These are phyloP conservation scores for Starmerella sirachaensis DNA, from an alignment of 805 yeast genomes.

Conservation along the genomic window DNA sequence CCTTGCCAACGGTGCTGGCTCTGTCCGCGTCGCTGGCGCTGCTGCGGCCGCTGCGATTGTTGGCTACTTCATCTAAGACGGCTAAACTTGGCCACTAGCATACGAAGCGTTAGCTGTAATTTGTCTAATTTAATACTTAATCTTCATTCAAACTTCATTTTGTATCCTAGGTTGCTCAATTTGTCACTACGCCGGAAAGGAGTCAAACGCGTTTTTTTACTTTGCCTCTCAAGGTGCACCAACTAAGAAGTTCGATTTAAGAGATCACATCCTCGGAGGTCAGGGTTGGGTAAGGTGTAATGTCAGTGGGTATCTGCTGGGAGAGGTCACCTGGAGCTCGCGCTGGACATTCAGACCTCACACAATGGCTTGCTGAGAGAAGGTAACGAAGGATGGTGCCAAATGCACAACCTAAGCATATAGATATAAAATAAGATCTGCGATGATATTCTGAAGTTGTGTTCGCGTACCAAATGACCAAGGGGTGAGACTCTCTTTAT, in stretches of 20 bases:
- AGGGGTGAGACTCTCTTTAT: not conserved
- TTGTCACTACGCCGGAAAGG: not conserved
- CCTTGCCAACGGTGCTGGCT: constrained; percentile 20
- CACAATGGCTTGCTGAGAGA: not conserved
- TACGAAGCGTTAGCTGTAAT: not conserved
- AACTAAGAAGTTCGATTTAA: not conserved
- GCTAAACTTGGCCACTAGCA: not conserved
- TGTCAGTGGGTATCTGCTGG: no score
- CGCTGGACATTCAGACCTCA: no score
- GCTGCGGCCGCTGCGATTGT: constrained; percentile 23
- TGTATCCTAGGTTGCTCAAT: not conserved
- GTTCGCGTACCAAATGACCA: not conserved
- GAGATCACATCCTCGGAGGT: no score
- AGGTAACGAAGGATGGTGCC: not conserved
- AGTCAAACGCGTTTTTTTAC: not conserved
- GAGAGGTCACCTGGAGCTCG: no score
- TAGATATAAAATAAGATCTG: not conserved
- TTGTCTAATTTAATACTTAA: not conserved
- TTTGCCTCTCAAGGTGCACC: not conserved
- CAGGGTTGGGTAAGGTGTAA: no score
- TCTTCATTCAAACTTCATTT: not conserved
- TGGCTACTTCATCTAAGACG: constrained; percentile 18
- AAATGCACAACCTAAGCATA: not conserved
- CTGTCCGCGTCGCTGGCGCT: constrained; percentile 20
- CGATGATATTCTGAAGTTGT: not conserved